Evolutionary conservation across 176 grass and related monocot genomes (phyloP).

Genomic region (Luzula sylvatica): DNA sequence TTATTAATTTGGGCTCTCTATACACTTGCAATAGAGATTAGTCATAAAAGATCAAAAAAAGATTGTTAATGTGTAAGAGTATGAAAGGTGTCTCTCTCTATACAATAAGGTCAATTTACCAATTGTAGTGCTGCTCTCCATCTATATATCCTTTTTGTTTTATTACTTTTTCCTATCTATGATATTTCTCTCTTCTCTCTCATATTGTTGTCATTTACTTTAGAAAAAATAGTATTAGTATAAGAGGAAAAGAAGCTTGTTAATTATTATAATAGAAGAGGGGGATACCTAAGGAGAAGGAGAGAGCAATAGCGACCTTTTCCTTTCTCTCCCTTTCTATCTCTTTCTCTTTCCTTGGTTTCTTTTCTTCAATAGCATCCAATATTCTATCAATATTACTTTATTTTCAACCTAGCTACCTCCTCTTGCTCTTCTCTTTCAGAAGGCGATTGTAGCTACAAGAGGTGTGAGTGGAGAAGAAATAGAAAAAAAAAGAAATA

Average conservation of each 20-base stretch:
- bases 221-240: constrained; percentile 18
- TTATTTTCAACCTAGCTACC: constrained; percentile 14
- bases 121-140: constrained; percentile 72
- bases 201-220: constrained; percentile 20
- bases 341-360: constrained; percentile 18
- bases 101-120: constrained; percentile 26
- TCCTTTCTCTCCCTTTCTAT: constrained; percentile 29
- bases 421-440: constrained; percentile 58
- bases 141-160: constrained; percentile 26
- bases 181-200: constrained; percentile 9
- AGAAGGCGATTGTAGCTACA: constrained; percentile 98
- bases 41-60: constrained; percentile 1
- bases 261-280: constrained; percentile 9
- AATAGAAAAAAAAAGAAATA: constrained; percentile 30
- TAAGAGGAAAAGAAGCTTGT: constrained; percentile 26
- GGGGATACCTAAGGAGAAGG: constrained; percentile 39
- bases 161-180: constrained; percentile 18
- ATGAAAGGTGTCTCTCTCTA: constrained; percentile 11
- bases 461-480: constrained; percentile 30
- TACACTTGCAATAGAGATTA: constrained; percentile 1
- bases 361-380: constrained; percentile 47
- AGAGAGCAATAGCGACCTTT: constrained; percentile 56
- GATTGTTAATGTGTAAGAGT: constrained; percentile 11
- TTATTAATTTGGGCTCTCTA: no score
- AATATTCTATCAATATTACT: constrained; percentile 41